phyloP scores from a whole-genome alignment of 305 asterid genomes.

The Solanum hybrid region DNA sequence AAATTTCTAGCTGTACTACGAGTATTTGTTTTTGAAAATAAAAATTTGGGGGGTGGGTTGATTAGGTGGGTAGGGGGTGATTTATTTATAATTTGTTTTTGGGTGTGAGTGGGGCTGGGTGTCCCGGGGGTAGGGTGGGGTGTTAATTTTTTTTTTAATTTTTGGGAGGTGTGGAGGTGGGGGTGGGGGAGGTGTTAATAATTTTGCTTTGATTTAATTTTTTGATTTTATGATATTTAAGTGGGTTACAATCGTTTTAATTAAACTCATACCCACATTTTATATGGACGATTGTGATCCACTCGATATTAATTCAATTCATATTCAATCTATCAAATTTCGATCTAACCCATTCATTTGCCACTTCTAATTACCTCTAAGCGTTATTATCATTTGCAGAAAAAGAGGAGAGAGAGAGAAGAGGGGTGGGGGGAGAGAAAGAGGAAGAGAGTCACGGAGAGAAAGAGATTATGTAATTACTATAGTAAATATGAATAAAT shows the following conservation, averaged over 20 bases:
- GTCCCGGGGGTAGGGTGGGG: no score
- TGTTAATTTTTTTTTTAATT: no score
- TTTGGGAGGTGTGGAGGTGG: no score
- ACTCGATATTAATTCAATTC: not conserved
- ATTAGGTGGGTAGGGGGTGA: no score
- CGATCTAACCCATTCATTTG: not conserved
- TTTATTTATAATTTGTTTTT: no score
- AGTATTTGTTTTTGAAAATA: no score
- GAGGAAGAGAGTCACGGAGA: not conserved
- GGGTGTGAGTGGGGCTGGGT: no score
- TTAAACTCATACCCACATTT: not conserved
- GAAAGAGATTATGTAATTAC: not conserved
- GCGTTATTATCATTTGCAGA: not conserved
- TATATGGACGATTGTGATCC: not conserved
- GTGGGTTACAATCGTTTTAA: not conserved
- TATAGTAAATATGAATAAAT: not conserved
- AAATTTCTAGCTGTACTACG: no score
- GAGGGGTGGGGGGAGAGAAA: not conserved
- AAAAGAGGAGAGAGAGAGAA: not conserved
- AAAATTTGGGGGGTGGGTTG: no score
- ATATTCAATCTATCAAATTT: not conserved
- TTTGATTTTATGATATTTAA: no score
- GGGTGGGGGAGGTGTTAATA: not conserved
- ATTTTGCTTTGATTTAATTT: no score
- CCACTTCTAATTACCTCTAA: not conserved